Evolutionary conservation across 202 grass and related monocot genomes (phyloP).

Genomic region (Elaeis oleifera): DNA sequence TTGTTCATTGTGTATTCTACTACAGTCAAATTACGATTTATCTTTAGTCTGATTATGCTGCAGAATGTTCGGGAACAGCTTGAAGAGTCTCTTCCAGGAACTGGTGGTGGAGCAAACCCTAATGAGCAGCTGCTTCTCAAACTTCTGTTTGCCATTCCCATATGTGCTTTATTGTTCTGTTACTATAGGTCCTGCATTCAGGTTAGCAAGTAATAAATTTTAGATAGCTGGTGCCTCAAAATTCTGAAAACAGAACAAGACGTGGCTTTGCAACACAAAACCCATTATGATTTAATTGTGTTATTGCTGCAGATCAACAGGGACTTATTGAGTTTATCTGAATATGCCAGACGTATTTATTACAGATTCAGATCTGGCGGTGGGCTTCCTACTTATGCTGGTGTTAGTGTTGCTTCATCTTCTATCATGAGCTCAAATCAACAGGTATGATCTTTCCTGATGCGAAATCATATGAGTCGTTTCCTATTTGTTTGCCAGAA

Average conservation of each 20-base stretch:
- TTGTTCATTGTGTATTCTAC: no score
- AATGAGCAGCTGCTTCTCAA: slow-evolving; percentile 55
- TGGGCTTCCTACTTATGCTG: slow-evolving; percentile 63
- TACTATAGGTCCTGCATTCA: slow-evolving; percentile 71
- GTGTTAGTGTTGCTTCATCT: slow-evolving; percentile 58
- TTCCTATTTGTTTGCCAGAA: no score
- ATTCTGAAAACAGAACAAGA: no score
- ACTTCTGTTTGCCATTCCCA: slow-evolving; percentile 63
- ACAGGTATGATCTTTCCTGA: slow-evolving; percentile 40
- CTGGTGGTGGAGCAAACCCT: slow-evolving; percentile 66
- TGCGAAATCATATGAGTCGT: neutral
- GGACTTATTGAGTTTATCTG: slow-evolving; percentile 49
- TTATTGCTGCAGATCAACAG: slow-evolving; percentile 47
- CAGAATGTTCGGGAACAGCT: slow-evolving; percentile 75
- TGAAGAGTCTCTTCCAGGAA: slow-evolving; percentile 72
- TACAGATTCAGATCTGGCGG: slow-evolving; percentile 63
- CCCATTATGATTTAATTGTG: neutral
- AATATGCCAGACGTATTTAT: slow-evolving; percentile 51
- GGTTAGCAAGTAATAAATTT: slow-evolving; percentile 29
- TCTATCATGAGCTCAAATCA: slow-evolving; percentile 59
- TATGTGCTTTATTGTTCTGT: slow-evolving; percentile 52
- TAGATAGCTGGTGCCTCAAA: no score
- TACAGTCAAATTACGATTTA: no score
- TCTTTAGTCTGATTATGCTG: neutral
- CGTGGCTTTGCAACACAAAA: no score